These are phyloP conservation scores for Thelonectria rubi DNA, from an alignment of 2,329 filamentous ascomycete species.

Conservation along the genomic window DNA sequence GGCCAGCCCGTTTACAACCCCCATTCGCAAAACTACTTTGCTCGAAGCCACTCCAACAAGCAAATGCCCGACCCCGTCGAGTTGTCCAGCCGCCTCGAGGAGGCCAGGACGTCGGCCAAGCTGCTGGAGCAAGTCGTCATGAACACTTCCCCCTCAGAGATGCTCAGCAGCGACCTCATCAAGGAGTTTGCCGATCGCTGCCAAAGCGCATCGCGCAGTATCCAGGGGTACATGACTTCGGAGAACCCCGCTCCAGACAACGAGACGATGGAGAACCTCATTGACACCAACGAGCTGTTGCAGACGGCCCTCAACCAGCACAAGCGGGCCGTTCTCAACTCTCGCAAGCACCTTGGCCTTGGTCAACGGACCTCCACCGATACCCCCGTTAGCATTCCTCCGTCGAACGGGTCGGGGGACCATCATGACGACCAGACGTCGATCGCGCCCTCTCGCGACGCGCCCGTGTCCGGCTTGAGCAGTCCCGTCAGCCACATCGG, in stretches of 20 bases:
- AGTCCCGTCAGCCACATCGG: conserved; percentile 35
- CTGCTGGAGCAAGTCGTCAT: conserved; percentile 92
- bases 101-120: conserved; percentile 89
- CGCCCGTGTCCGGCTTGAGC: conserved; percentile 23
- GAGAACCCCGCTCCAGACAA: conserved; percentile 86
- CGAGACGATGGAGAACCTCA: conserved; percentile 90
- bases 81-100: conserved; percentile 83
- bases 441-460: conserved; percentile 27
- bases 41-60: conserved; percentile 58
- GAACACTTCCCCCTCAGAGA: conserved; percentile 79
- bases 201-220: conserved; percentile 78
- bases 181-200: conserved; percentile 92
- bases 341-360: conserved; percentile 63
- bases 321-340: conserved; percentile 78
- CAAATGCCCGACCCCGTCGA: conserved; percentile 75
- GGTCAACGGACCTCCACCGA: conserved; percentile 43
- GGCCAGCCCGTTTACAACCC: conserved; percentile 40
- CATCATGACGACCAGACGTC: conserved; percentile 30
- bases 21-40: conserved; percentile 66
- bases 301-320: conserved; percentile 84
- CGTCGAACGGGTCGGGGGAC: conserved; percentile 44
- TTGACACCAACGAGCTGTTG: conserved; percentile 93
- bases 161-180: conserved; percentile 86
- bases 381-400: conserved; percentile 42
- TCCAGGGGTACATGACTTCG: conserved; percentile 86